Evolutionary conservation across 352 stramenopile genomes (phyloP).

Genomic region (Phytopythium litorale): DNA sequence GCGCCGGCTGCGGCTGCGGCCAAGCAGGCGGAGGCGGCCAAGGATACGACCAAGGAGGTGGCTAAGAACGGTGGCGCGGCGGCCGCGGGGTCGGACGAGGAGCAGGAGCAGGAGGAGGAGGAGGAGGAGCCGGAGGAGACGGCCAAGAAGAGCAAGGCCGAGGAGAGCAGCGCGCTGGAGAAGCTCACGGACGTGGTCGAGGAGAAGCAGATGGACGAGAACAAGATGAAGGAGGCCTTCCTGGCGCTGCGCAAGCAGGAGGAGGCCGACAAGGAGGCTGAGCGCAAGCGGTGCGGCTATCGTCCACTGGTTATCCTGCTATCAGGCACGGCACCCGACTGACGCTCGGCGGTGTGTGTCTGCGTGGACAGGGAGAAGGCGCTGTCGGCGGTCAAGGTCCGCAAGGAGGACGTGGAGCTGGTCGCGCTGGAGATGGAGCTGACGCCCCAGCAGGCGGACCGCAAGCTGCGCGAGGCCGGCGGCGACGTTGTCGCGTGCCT

Average conservation of each 20-base stretch:
- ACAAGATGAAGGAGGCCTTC: slow-evolving; percentile 87
- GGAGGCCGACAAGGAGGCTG: slow-evolving; percentile 79
- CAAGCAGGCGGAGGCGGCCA: slow-evolving; percentile 2
- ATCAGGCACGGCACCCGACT: too few relatives aligned
- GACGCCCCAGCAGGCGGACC: slow-evolving; percentile 64
- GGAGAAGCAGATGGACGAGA: slow-evolving; percentile 87
- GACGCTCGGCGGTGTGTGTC: neutral
- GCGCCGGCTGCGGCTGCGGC: slow-evolving; percentile 10
- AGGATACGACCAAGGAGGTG: neutral
- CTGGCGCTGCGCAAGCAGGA: slow-evolving; percentile 71
- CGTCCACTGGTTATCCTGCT: too few relatives aligned
- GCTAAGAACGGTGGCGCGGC: neutral
- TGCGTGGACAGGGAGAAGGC: slow-evolving; percentile 60
- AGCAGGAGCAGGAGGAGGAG: slow-evolving; percentile 50
- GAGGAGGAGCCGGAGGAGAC: slow-evolving; percentile 35
- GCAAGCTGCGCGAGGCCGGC: slow-evolving; percentile 76
- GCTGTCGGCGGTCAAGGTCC: slow-evolving; percentile 75
- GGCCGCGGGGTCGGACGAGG: slow-evolving; percentile 50
- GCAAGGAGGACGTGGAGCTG: slow-evolving; percentile 78
- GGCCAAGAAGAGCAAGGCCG: slow-evolving; percentile 65
- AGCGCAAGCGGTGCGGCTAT: slow-evolving; percentile 43
- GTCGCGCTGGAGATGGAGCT: slow-evolving; percentile 80
- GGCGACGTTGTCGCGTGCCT: slow-evolving; percentile 74
- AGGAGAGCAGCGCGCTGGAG: slow-evolving; percentile 78
- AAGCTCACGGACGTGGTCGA: slow-evolving; percentile 84